A percentile compares a stretch with the other conserved stretches of the same genome.
Evolutionary conservation across 768 basidiomycete genomes (phyloP).

Genomic region (Pulveroboletus sp.): DNA sequence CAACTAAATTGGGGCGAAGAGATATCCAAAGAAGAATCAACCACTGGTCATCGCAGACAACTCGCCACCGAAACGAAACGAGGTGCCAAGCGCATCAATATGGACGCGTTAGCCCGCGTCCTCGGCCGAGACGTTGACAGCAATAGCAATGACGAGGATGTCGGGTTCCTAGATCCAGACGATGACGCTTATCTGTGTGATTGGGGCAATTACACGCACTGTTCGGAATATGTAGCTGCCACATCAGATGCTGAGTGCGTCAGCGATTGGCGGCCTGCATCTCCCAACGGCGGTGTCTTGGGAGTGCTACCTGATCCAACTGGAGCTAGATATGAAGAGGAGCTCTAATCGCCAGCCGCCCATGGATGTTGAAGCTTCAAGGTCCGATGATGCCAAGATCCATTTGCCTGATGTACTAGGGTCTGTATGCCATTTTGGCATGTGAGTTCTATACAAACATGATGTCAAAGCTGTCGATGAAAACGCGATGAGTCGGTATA

Average conservation of each 20-base stretch:
- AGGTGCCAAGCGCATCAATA: conserved; percentile 46
- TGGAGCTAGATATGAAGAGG: conserved; percentile 31
- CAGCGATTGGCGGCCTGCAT: conserved; percentile 45
- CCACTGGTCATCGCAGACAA: background rate
- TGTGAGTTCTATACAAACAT: conserved; percentile 4
- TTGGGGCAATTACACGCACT: conserved; percentile 11
- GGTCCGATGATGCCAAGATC: conserved; percentile 1
- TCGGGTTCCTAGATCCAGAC: conserved; percentile 21
- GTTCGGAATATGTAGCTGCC: conserved; percentile 3
- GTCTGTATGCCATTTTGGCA: conserved; percentile 1
- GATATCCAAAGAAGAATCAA: conserved; percentile 23
- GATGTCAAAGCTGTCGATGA: background rate
- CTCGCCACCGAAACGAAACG: conserved; percentile 23
- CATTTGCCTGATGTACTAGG: background rate
- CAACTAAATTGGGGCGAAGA: conserved; percentile 37
- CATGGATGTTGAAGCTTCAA: background rate
- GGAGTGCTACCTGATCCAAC: conserved; percentile 11
- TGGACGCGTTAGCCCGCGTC: conserved; percentile 54
- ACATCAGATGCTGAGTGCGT: conserved; percentile 35
- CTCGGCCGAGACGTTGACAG: conserved; percentile 35
- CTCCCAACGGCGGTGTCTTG: conserved; percentile 27
- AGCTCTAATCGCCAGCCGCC: conserved; percentile 14
- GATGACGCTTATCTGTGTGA: conserved; percentile 14
- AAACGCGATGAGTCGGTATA: background rate
- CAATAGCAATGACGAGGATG: conserved; percentile 21